Evolutionary conservation across 2,329 filamentous ascomycete genomes (phyloP).

Genomic region (Madurella fahalii): DNA sequence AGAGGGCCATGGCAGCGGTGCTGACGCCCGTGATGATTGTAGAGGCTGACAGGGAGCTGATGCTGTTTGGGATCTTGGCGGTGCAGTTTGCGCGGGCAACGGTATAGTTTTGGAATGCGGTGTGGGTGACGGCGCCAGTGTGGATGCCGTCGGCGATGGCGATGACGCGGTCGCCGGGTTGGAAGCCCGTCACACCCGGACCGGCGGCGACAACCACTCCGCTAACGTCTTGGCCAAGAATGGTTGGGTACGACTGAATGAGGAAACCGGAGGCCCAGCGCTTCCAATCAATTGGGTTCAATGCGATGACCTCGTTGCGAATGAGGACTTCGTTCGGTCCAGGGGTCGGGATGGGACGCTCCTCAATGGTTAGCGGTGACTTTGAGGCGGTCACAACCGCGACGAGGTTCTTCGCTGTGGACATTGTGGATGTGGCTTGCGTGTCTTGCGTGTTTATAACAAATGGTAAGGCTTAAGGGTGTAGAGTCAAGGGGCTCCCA

Average conservation of each 20-base stretch:
- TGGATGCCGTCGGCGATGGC: background rate
- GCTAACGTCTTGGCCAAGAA: constrained; percentile 32
- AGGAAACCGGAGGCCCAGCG: constrained; percentile 28
- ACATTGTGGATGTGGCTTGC: background rate
- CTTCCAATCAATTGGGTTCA: constrained; percentile 35
- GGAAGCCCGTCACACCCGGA: constrained; percentile 17
- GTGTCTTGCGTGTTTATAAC: background rate
- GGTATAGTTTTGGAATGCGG: background rate
- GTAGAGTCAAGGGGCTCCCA: background rate
- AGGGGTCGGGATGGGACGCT: constrained; percentile 16
- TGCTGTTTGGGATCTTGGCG: background rate
- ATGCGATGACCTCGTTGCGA: constrained; percentile 29
- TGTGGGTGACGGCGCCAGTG: background rate
- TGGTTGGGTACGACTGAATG: constrained; percentile 29
- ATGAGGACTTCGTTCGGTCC: constrained; percentile 29
- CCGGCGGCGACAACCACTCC: constrained; percentile 32
- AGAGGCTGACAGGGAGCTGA: background rate
- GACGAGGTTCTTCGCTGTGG: background rate
- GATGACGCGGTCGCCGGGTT: constrained; percentile 5
- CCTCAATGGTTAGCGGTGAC: background rate
- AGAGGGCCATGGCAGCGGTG: background rate
- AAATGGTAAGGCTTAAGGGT: background rate
- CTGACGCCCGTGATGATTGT: background rate
- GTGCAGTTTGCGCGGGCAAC: background rate
- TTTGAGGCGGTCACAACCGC: background rate